phyloP scores from a whole-genome alignment of 768 basidiomycete species.

The Cystofilobasidium bisporidii region DNA sequence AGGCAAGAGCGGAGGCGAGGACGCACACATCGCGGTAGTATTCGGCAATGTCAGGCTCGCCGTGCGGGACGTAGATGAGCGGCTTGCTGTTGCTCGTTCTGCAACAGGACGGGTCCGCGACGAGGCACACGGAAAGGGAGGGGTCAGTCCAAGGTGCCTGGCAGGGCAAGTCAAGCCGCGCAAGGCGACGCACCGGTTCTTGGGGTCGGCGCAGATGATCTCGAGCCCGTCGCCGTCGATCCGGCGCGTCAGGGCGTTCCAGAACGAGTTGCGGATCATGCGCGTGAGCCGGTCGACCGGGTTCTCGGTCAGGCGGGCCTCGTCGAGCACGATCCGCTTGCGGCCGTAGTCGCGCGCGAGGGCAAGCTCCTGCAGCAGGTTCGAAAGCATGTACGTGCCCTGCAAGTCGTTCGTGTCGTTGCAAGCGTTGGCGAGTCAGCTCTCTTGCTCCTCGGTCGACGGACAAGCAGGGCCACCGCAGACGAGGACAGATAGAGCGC shows the following conservation, averaged over 20 bases:
- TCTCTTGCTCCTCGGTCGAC: no score
- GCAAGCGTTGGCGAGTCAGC: neutral
- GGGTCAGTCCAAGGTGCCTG: no score
- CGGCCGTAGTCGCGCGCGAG: conserved; percentile 88
- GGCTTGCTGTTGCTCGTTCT: conserved; percentile 77
- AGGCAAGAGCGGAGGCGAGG: neutral
- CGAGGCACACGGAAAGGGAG: no score
- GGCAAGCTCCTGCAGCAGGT: conserved; percentile 95
- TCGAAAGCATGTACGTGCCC: conserved; percentile 99
- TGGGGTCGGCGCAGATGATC: conserved; percentile 94
- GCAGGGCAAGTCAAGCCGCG: no score
- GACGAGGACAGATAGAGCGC: no score
- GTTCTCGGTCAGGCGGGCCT: conserved; percentile 93
- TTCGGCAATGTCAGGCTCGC: conserved; percentile 83
- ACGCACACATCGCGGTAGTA: conserved; percentile 76
- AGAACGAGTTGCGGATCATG: conserved; percentile 97
- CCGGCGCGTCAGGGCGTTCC: conserved; percentile 90
- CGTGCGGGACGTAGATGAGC: conserved; percentile 87
- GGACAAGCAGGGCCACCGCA: no score
- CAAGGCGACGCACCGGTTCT: conserved; percentile 57
- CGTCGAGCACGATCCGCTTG: conserved; percentile 96
- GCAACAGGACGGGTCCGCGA: neutral
- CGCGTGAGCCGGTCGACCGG: conserved; percentile 91
- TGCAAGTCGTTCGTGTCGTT: conserved; percentile 36
- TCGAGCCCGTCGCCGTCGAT: conserved; percentile 97